Percentiles rank a stretch among this genome's conserved stretches.
Evolutionary conservation across 1,284 basidiomycete genomes (phyloP).

Genomic region (Naganishia sp.): DNA sequence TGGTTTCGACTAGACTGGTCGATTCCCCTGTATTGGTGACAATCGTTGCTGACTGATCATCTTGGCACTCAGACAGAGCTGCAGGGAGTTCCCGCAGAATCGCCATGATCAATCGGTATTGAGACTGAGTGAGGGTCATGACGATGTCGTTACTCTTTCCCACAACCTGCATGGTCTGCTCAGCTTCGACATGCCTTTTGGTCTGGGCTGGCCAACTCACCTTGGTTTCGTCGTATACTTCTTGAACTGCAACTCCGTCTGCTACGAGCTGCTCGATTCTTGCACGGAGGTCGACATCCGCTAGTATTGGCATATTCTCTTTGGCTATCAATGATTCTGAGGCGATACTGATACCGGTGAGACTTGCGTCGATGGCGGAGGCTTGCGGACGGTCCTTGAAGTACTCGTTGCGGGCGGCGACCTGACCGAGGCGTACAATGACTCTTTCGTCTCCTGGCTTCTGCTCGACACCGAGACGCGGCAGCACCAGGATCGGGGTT

Average conservation of each 20-base stretch:
- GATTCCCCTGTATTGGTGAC: not conserved
- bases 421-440: conserved; percentile 83
- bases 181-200: conserved; percentile 39
- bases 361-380: conserved; percentile 72
- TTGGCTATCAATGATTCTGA: conserved; percentile 62
- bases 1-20: not conserved
- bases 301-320: conserved; percentile 78
- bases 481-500: conserved; percentile 90
- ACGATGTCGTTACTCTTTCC: conserved; percentile 69
- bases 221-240: conserved; percentile 66
- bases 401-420: conserved; percentile 78
- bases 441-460: conserved; percentile 66
- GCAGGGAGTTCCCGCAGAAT: conserved; percentile 74
- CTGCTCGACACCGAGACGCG: conserved; percentile 63
- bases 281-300: conserved; percentile 81
- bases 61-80: conserved; percentile 58
- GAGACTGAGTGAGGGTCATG: conserved; percentile 83
- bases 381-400: conserved; percentile 58
- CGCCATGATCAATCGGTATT: conserved; percentile 76
- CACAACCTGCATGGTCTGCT: conserved; percentile 44
- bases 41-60: conserved; percentile 38
- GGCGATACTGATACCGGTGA: conserved; percentile 81
- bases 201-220: conserved; percentile 53
- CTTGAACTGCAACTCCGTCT: conserved; percentile 44
- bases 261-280: conserved; percentile 64